Percentiles rank a stretch among this genome's conserved stretches.
These are phyloP conservation scores for Cladosporium velox DNA, from an alignment of 2,329 filamentous ascomycete species.

Conservation along the genomic window DNA sequence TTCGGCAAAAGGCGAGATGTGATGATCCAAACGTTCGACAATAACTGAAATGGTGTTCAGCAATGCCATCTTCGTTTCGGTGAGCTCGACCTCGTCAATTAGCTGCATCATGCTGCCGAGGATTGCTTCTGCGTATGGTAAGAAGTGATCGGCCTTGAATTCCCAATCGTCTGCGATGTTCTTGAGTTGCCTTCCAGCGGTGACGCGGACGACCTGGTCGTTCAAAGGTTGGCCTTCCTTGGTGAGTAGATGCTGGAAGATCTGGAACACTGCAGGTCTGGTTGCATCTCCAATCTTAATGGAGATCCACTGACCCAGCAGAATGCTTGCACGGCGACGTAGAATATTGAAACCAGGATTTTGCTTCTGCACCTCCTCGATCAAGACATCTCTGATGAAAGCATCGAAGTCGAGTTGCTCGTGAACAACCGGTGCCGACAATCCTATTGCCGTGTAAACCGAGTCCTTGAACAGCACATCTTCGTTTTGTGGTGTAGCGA, in stretches of 20 bases:
- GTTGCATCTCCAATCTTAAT: constrained; percentile 71
- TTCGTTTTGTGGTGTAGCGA: constrained; percentile 64
- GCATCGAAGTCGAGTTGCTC: constrained; percentile 78
- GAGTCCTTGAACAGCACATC: constrained; percentile 88
- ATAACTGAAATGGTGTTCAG: constrained; percentile 82
- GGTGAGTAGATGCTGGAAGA: constrained; percentile 84
- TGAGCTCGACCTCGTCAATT: constrained; percentile 75
- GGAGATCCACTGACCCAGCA: constrained; percentile 86
- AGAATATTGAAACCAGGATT: constrained; percentile 74
- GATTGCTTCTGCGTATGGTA: constrained; percentile 74
- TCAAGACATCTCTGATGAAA: constrained; percentile 73
- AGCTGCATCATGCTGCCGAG: constrained; percentile 73
- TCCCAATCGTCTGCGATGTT: constrained; percentile 81
- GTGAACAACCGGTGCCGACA: constrained; percentile 76
- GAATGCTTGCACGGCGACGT: constrained; percentile 81
- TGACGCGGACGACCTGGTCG: constrained; percentile 88
- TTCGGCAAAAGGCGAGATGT: constrained; percentile 69
- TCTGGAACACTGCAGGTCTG: constrained; percentile 76
- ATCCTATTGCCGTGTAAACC: constrained; percentile 87
- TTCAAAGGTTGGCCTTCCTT: constrained; percentile 71
- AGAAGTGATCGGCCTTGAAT: constrained; percentile 72
- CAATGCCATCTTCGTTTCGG: constrained; percentile 88
- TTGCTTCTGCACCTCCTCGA: constrained; percentile 73
- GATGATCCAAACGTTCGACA: constrained; percentile 77
- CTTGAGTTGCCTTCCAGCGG: constrained; percentile 81